Percentiles rank a stretch among this genome's conserved stretches.
Conservation (phyloP, 805 yeast species). For the Cyberlindnera veronae region DNA sequence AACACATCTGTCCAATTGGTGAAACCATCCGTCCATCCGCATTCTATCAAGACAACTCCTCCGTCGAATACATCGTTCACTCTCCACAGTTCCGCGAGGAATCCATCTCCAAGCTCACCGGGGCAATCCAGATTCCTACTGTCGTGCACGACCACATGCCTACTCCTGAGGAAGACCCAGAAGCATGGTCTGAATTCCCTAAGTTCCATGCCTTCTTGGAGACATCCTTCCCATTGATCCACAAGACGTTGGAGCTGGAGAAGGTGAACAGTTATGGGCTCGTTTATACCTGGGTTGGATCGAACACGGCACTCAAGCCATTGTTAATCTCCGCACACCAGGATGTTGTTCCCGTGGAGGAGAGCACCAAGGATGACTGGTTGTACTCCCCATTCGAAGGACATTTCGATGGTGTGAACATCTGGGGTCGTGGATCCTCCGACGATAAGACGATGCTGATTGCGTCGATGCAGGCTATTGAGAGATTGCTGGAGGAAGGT, state of each 20-base stretch:
- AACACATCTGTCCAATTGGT: conserved; percentile 15
- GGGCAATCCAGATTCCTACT: conserved; percentile 53
- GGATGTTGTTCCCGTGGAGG: conserved; percentile 76
- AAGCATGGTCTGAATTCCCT: conserved; percentile 18
- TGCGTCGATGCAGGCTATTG: conserved; percentile 59
- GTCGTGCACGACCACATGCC: conserved; percentile 14
- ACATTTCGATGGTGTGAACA: conserved; percentile 53
- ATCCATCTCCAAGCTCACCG: conserved; percentile 42
- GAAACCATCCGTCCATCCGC: conserved; percentile 13
- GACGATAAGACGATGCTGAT: conserved; percentile 70
- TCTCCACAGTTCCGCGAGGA: conserved; percentile 31
- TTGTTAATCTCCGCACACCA: conserved; percentile 69
- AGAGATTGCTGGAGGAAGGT: conserved; percentile 42
- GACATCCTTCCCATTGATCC: conserved; percentile 51
- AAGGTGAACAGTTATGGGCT: conserved; percentile 60
- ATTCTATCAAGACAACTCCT: conserved; percentile 17
- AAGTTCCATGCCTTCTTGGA: conserved; percentile 52
- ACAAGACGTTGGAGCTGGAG: conserved; percentile 43
- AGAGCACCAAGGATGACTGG: conserved; percentile 57
- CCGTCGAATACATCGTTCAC: conserved; percentile 33
- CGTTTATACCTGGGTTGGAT: conserved; percentile 61
- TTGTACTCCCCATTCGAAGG: conserved; percentile 61
- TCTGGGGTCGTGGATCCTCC: conserved; percentile 76
- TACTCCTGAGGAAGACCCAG: conserved; percentile 33
- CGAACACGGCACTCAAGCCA: conserved; percentile 50